Evolutionary conservation across 345 rosid genomes (phyloP), one percentile per base, ranked within the genome.

Genomic region (Cochlearia excelsa): DNA sequence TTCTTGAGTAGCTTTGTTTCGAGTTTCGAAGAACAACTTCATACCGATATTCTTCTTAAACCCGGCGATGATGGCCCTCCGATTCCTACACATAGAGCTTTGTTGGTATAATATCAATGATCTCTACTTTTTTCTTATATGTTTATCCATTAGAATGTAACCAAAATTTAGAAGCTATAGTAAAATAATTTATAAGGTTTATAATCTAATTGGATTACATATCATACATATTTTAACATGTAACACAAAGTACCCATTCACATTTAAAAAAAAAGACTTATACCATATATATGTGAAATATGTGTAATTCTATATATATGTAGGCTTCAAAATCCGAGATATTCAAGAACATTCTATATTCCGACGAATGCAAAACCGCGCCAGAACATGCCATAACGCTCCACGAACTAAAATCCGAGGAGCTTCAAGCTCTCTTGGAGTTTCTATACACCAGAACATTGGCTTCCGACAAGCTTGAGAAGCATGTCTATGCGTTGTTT

Each of bases 321-420:
- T 44, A 88, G 96, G 95, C 96, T 48, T 77, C 88, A 47, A 88
- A 87, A 77, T 91, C 96, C 9, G 85, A 77, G 65, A 82, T 91
- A 51, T 91, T 91, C 60, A 86, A 78, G 71, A 80, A 82, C 59
- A 77, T 84, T 78, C 56, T 92, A 11, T 85, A 80, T 63, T 78
- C 92, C 6, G 96, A 85, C 33, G 38, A 56, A 1, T 85, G 78
- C 84, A 86, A 84, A 69, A 80, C 90, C 28, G 74, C 87, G 2
- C 78, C 83, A 51, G 71, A 71, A 37, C 80, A 76, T 53, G 73
- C 65, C 6, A 71, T 88, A 54, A 74, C 81, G 11, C 63, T 88
- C 3, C 69, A 88, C 0, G 96, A 86, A 27, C 74, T 92, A 34
- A 82, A 68, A 63, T 70, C 44, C 2, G 84, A 86, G 47, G 84